These are phyloP conservation scores for Arachis hypogaea DNA, from an alignment of 306 rosid genomes.

Conservation along the genomic window DNA sequence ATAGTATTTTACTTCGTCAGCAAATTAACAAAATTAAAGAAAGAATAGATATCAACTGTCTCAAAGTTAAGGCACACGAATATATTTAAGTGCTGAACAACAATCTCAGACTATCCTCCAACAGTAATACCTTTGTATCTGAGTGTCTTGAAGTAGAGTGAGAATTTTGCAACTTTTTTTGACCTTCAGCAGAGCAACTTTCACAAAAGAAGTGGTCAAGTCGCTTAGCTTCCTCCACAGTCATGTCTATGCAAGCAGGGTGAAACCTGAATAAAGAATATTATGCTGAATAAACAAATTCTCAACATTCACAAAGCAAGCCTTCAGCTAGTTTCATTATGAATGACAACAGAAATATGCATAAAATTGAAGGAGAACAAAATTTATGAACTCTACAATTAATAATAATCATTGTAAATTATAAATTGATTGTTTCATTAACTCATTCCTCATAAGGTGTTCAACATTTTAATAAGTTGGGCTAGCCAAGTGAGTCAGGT, in stretches of 20 bases:
- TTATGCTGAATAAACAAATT: conserved; percentile 45
- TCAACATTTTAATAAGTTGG: conserved; percentile 24
- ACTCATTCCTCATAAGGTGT: conserved; percentile 10
- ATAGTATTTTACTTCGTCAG: conserved; percentile 13
- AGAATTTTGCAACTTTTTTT: conserved; percentile 82
- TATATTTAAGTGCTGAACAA: conserved; percentile 27
- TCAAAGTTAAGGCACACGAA: conserved; percentile 22
- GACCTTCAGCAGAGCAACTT: conserved; percentile 87
- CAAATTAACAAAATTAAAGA: conserved; percentile 18
- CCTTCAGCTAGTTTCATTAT: conserved; percentile 8
- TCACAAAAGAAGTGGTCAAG: conserved; percentile 95
- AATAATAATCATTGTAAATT: background rate
- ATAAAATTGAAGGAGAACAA: background rate
- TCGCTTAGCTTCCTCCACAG: conserved; percentile 85
- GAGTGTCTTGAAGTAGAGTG: conserved; percentile 64
- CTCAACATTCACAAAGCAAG: conserved; percentile 14
- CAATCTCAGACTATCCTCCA: conserved; percentile 13
- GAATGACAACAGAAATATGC: conserved; percentile 4
- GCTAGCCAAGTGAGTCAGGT: conserved; percentile 20
- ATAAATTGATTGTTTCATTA: conserved; percentile 16
- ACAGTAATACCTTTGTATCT: conserved; percentile 77
- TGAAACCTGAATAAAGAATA: conserved; percentile 90
- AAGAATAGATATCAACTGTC: conserved; percentile 23
- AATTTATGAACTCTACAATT: background rate
- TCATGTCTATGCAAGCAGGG: conserved; percentile 99